Conservation (phyloP, 192 early-diverging fungal species). For the Backusella parvicylindrica region DNA sequence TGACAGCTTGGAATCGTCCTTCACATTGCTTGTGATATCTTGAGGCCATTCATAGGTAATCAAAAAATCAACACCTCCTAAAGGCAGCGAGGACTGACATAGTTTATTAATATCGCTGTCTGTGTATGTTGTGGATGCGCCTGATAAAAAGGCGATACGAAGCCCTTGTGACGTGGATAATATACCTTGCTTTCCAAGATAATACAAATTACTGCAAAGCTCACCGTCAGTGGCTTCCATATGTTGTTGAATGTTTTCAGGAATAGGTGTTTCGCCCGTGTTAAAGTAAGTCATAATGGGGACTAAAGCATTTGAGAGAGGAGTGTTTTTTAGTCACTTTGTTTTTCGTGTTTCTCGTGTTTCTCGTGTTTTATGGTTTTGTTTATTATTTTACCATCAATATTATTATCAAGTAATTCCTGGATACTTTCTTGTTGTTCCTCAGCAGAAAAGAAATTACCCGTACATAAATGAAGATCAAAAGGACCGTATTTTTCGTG, state of each 20-base stretch:
- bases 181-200: slow-evolving; percentile 60
- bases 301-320: too few species aligned
- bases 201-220: slow-evolving; percentile 71
- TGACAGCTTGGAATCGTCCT: neutral
- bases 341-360: neutral
- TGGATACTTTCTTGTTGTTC: slow-evolving; percentile 44
- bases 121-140: slow-evolving; percentile 30
- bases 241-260: slow-evolving; percentile 47
- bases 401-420: slow-evolving; percentile 52
- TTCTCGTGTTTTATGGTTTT: too few species aligned
- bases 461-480: slow-evolving; percentile 73
- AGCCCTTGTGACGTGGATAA: slow-evolving; percentile 57
- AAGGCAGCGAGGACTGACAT: slow-evolving; percentile 30
- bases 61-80: slow-evolving; percentile 70
- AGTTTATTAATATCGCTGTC: slow-evolving; percentile 31
- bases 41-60: slow-evolving; percentile 83
- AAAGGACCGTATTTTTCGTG: slow-evolving; percentile 86
- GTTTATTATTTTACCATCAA: slow-evolving; percentile 29
- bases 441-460: slow-evolving; percentile 72
- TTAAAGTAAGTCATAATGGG: slow-evolving; percentile 30
- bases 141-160: slow-evolving; percentile 60
- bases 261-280: slow-evolving; percentile 59
- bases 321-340: neutral
- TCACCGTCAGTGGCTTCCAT: slow-evolving; percentile 62
- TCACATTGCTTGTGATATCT: slow-evolving; percentile 36